Conservation (phyloP, 2,329 filamentous ascomycete species). For the Beauveria varroae region DNA sequence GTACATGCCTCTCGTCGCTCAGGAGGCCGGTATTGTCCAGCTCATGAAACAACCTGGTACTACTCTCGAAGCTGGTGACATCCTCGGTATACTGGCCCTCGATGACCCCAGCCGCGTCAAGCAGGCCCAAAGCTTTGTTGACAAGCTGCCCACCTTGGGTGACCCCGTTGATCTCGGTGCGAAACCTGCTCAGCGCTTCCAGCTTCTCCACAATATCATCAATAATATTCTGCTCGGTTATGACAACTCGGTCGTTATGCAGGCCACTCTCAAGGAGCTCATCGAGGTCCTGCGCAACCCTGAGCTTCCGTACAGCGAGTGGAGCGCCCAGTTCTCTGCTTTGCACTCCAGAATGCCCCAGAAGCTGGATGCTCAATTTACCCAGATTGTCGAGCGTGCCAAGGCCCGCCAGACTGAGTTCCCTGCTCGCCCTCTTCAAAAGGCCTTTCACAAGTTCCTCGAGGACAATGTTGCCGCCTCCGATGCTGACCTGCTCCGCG, state of each 20-base stretch:
- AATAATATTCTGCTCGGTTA: conserved; percentile 86
- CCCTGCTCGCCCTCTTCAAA: conserved; percentile 78
- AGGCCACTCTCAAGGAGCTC: conserved; percentile 73
- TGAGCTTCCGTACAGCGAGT: conserved; percentile 92
- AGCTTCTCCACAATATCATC: conserved; percentile 67
- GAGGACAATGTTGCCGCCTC: conserved; percentile 71
- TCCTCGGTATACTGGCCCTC: conserved; percentile 91
- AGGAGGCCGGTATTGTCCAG: conserved; percentile 93
- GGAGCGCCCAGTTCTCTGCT: conserved; percentile 90
- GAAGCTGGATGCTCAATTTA: conserved; percentile 77
- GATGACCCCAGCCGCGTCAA: conserved; percentile 96
- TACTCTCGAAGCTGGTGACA: conserved; percentile 95
- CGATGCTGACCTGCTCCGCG: conserved; percentile 67
- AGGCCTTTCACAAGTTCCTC: conserved; percentile 79
- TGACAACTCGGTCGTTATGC: conserved; percentile 97
- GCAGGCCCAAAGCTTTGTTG: conserved; percentile 89
- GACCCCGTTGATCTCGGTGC: conserved; percentile 78
- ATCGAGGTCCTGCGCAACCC: conserved; percentile 84
- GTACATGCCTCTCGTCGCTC: conserved; percentile 97
- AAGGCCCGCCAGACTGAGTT: conserved; percentile 76
- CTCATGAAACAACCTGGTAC: conserved; percentile 98
- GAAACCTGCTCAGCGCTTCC: conserved; percentile 87
- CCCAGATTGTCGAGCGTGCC: conserved; percentile 78
- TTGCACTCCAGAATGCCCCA: conserved; percentile 96
- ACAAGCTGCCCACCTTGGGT: conserved; percentile 80